Evolutionary conservation across 2,329 filamentous ascomycete genomes (phyloP).

Genomic region (Ophiostoma angusticollis): DNA sequence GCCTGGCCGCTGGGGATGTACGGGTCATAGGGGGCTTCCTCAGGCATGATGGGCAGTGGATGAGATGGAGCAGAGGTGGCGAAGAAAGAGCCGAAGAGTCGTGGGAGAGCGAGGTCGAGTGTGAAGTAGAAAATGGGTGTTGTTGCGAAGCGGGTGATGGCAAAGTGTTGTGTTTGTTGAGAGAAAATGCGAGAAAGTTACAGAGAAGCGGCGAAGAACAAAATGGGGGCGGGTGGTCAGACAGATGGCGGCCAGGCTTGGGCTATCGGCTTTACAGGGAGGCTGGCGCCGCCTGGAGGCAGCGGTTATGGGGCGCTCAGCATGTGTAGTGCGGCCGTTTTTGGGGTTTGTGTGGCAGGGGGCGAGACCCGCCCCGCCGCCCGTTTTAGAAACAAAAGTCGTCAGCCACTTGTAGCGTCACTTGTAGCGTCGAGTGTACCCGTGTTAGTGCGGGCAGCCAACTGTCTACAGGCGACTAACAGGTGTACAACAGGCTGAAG

Average conservation of each 20-base stretch:
- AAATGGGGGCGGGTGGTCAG: not conserved
- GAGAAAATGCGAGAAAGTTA: not conserved
- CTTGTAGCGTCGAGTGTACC: not conserved
- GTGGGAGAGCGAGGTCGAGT: not conserved
- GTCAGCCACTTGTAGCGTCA: not conserved
- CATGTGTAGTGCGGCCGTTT: too few species aligned
- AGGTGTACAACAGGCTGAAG: not conserved
- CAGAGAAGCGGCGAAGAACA: not conserved
- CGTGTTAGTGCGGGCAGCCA: not conserved
- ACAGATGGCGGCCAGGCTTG: too few species aligned
- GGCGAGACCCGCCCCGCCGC: slow-evolving; percentile 2
- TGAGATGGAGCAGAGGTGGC: not conserved
- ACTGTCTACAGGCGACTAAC: not conserved
- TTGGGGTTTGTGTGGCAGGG: too few species aligned
- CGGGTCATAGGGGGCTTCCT: slow-evolving; percentile 65
- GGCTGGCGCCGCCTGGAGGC: too few species aligned
- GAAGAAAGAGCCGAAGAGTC: not conserved
- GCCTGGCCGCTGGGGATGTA: slow-evolving; percentile 65
- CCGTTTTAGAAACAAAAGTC: slow-evolving; percentile 8
- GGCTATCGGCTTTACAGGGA: too few species aligned
- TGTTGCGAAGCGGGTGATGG: not conserved
- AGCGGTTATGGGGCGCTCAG: too few species aligned
- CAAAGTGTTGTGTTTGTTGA: too few species aligned
- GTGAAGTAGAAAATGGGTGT: too few species aligned
- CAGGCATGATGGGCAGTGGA: slow-evolving; percentile 32